phyloP scores from a whole-genome alignment of 768 basidiomycete species.

The Imleria badia region DNA sequence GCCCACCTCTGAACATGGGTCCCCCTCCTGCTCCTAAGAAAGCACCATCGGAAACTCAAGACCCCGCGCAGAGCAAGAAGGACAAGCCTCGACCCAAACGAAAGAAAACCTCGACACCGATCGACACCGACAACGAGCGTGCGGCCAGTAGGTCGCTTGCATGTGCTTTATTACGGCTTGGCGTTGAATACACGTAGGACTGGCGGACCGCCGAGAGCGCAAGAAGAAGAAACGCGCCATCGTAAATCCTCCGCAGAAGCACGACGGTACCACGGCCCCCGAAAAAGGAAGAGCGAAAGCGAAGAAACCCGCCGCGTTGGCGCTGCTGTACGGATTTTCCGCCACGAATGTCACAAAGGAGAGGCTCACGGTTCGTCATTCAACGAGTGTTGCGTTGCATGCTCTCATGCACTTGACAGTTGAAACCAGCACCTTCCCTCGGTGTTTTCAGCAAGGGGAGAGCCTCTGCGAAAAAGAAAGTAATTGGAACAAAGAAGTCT shows the following conservation, averaged over 20 bases:
- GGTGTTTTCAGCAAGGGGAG: constrained; percentile 41
- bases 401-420: constrained; percentile 18
- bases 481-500: constrained; percentile 5
- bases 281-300: constrained; percentile 17
- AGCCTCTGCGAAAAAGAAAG: constrained; percentile 31
- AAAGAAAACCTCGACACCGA: constrained; percentile 13
- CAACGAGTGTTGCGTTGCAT: neutral
- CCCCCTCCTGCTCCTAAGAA: neutral
- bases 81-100: constrained; percentile 28
- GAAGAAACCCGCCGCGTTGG: constrained; percentile 30
- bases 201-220: constrained; percentile 63
- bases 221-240: constrained; percentile 60
- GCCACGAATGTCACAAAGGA: constrained; percentile 38
- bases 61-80: constrained; percentile 8
- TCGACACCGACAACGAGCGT: constrained; percentile 35
- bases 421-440: constrained; percentile 28
- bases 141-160: constrained; percentile 33
- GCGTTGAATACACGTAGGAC: constrained; percentile 39
- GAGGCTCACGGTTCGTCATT: constrained; percentile 34
- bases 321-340: constrained; percentile 38
- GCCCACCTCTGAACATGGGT: neutral
- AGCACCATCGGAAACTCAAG: neutral
- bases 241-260: constrained; percentile 31
- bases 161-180: neutral
- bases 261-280: constrained; percentile 2